A percentile compares a stretch with the other conserved stretches of the same genome.
phyloP scores from a whole-genome alignment of 106 monocot genomes.

The Allium sativum region DNA sequence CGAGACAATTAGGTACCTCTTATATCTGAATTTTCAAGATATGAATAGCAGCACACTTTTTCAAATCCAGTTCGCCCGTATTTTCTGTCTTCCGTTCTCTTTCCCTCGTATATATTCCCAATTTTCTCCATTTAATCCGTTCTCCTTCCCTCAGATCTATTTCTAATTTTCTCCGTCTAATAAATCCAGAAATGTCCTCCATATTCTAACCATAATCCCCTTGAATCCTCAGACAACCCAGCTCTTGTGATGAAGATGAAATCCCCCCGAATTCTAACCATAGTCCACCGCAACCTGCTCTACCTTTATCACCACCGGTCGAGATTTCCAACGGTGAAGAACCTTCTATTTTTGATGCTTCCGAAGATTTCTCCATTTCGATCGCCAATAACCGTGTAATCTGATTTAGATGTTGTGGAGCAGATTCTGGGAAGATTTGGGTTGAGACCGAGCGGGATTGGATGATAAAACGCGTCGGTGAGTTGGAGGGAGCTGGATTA shows the following conservation, averaged over 20 bases:
- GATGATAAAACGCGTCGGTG: conserved; percentile 40
- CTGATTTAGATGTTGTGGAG: conserved; percentile 17
- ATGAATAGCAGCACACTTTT: too few species aligned
- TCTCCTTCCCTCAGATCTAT: too few species aligned
- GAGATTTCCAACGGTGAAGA: conserved; percentile 58
- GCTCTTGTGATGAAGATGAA: conserved; percentile 51
- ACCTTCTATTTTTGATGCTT: conserved; percentile 41
- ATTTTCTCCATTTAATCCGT: too few species aligned
- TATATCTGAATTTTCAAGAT: too few species aligned
- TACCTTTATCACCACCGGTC: conserved; percentile 15
- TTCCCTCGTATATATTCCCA: too few species aligned
- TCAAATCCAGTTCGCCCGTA: too few species aligned
- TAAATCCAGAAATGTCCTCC: too few species aligned
- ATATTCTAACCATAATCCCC: too few species aligned
- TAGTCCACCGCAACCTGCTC: conserved; percentile 15
- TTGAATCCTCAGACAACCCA: conserved; percentile 29
- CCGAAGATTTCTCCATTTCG: conserved; percentile 38
- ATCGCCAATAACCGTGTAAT: conserved; percentile 1
- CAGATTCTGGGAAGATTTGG: conserved; percentile 41
- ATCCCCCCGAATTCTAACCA: conserved; percentile 1
- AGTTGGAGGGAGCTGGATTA: conserved; percentile 8
- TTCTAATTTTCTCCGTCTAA: too few species aligned
- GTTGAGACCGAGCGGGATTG: conserved; percentile 51
- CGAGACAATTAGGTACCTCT: too few species aligned
- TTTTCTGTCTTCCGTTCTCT: too few species aligned